A percentile compares a stretch with the other conserved stretches of the same genome.
Conservation (phyloP, 768 basidiomycete species). For the Phanerochaete carnosa region DNA sequence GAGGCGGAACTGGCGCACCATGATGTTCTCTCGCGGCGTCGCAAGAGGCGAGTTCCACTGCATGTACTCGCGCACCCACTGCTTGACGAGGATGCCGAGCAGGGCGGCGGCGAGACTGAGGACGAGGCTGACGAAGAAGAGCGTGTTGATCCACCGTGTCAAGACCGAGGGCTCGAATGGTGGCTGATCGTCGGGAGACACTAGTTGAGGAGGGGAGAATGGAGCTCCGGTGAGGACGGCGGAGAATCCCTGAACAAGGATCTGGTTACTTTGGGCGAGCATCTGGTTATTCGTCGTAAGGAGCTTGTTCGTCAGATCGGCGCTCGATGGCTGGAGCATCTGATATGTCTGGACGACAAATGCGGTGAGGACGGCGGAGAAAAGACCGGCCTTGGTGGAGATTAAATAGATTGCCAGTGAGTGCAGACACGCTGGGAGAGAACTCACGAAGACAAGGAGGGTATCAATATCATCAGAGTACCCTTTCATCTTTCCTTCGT, state of each 20-base stretch:
- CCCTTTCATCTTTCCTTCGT: no score
- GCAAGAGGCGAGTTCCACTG: no score
- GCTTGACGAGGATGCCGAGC: constrained; percentile 1
- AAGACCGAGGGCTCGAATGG: background rate
- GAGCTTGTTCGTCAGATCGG: background rate
- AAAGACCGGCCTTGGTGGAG: background rate
- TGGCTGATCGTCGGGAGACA: background rate
- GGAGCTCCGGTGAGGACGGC: background rate
- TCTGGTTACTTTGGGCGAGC: background rate
- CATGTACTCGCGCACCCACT: no score
- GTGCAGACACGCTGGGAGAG: no score
- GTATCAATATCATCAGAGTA: background rate
- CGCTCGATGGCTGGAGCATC: background rate
- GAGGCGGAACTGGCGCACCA: no score
- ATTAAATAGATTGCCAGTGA: no score
- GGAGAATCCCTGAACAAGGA: background rate
- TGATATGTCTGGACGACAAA: background rate
- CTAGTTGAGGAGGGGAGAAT: background rate
- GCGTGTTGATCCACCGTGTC: constrained; percentile 1
- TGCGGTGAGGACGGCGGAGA: background rate
- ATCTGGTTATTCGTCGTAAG: no score
- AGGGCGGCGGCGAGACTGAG: background rate
- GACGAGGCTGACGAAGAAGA: constrained; percentile 1
- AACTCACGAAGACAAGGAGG: background rate
- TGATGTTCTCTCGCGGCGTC: no score